Percentiles rank a stretch among this genome's conserved stretches.
Conservation (phyloP, 495 filamentous ascomycete genomes). For the Niebla homalea region DNA sequence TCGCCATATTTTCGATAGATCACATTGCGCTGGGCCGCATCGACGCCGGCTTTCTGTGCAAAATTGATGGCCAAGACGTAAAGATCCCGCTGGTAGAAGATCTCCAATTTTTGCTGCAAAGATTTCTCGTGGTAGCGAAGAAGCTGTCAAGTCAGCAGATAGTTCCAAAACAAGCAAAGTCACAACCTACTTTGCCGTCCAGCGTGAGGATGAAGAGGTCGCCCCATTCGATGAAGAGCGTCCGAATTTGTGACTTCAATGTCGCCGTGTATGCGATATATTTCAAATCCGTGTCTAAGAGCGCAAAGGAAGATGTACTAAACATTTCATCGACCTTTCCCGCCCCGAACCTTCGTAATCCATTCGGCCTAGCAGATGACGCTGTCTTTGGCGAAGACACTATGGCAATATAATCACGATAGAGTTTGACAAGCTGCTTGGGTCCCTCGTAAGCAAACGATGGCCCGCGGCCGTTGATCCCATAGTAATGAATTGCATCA, state of each 20-base stretch:
- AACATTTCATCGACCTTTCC: conserved; percentile 59
- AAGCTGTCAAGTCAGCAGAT: conserved; percentile 36
- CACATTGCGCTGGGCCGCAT: conserved; percentile 66
- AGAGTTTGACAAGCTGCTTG: conserved; percentile 70
- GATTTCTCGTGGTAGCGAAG: conserved; percentile 87
- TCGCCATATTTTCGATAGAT: conserved; percentile 93
- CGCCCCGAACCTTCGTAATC: conserved; percentile 51
- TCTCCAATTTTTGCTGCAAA: conserved; percentile 79
- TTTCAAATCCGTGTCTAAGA: conserved; percentile 81
- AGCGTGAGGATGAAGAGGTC: conserved; percentile 76
- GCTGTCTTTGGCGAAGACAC: conserved; percentile 70
- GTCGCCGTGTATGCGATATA: conserved; percentile 84
- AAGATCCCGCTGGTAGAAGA: conserved; percentile 86
- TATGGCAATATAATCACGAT: conserved; percentile 75
- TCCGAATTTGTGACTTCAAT: conserved; percentile 62
- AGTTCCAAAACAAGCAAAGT: conserved; percentile 4
- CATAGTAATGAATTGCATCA: conserved; percentile 91
- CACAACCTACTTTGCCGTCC: conserved; percentile 64
- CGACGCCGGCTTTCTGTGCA: conserved; percentile 74
- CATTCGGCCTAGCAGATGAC: conserved; percentile 32
- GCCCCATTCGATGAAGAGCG: conserved; percentile 77
- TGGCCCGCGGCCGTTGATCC: conserved; percentile 67
- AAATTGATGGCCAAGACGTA: conserved; percentile 86
- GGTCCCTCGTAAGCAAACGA: conserved; percentile 82
- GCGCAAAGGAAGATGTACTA: conserved; percentile 69